Percentiles rank a stretch among this genome's conserved stretches.
These are phyloP conservation scores for Kodamaea nitidulidarum DNA, from an alignment of 805 yeast genomes.

Conservation along the genomic window DNA sequence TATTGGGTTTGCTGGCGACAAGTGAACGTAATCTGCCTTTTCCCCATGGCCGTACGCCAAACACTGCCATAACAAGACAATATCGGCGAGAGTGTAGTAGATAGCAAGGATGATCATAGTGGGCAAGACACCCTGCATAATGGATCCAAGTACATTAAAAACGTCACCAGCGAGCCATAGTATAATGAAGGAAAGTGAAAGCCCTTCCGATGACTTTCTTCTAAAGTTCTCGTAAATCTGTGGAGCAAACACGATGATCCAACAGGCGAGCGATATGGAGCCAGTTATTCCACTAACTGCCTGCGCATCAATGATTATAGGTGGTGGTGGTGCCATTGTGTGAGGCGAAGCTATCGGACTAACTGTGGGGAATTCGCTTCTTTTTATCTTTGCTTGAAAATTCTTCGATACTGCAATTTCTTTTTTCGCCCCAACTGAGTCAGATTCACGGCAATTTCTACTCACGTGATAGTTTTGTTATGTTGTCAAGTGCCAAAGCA, in stretches of 20 bases:
- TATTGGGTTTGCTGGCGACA: conserved; percentile 86
- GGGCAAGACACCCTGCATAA: conserved; percentile 84
- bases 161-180: conserved; percentile 94
- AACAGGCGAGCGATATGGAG: conserved; percentile 91
- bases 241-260: conserved; percentile 97
- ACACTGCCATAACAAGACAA: conserved; percentile 80
- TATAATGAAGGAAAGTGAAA: conserved; percentile 79
- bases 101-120: conserved; percentile 92
- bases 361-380: neutral
- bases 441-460: conserved; percentile 7
- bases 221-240: conserved; percentile 89
- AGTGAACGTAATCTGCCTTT: conserved; percentile 66
- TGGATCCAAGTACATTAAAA: conserved; percentile 87
- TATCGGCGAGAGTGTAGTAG: conserved; percentile 88
- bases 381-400: conserved; percentile 4
- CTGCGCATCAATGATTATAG: conserved; percentile 60
- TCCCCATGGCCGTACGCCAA: conserved; percentile 67
- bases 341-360: neutral
- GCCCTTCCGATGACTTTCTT: conserved; percentile 84
- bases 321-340: conserved; percentile 57
- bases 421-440: conserved; percentile 8
- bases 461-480: conserved; percentile 1
- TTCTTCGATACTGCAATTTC: conserved; percentile 1
- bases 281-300: conserved; percentile 77
- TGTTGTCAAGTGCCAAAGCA: neutral